Evolutionary conservation across 1,284 basidiomycete species (phyloP).

Genomic region (Malassezia caprae): DNA sequence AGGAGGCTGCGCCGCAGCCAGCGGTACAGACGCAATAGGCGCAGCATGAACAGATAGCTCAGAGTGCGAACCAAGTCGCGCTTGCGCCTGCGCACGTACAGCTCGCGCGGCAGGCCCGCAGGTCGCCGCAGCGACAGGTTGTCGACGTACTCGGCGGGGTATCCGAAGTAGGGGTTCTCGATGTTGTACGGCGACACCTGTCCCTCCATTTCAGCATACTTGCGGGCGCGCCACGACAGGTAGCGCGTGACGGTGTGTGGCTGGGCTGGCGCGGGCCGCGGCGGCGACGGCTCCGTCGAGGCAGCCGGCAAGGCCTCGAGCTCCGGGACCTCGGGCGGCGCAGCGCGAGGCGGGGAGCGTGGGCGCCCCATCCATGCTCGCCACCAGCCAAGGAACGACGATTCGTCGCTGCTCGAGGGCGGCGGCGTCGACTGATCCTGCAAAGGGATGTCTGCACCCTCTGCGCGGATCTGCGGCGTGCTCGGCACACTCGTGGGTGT

Average conservation of each 20-base stretch:
- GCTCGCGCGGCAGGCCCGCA: conserved; percentile 15
- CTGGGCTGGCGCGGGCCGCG: background rate
- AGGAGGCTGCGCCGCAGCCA: conserved; percentile 14
- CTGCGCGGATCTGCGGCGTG: conserved; percentile 4
- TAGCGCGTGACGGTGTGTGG: conserved; percentile 15
- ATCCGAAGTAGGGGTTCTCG: conserved; percentile 73
- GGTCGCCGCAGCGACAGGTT: background rate
- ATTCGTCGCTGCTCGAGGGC: background rate
- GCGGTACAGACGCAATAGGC: conserved; percentile 32
- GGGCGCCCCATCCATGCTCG: background rate
- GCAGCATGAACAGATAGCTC: conserved; percentile 41
- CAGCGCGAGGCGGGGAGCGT: background rate
- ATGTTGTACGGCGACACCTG: conserved; percentile 48
- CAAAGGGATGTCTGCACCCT: background rate
- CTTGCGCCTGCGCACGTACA: conserved; percentile 32
- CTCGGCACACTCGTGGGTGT: conserved; percentile 6
- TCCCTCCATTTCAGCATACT: conserved; percentile 27
- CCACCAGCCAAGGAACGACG: background rate
- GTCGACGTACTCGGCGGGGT: conserved; percentile 53
- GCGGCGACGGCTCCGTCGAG: background rate
- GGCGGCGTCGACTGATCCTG: background rate
- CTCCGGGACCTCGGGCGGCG: background rate
- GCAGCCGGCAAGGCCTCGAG: background rate
- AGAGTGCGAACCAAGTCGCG: conserved; percentile 44
- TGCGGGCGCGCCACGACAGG: conserved; percentile 37